Conservation (phyloP, 768 basidiomycete species). For the Pleurotus salmoneostramineus region DNA sequence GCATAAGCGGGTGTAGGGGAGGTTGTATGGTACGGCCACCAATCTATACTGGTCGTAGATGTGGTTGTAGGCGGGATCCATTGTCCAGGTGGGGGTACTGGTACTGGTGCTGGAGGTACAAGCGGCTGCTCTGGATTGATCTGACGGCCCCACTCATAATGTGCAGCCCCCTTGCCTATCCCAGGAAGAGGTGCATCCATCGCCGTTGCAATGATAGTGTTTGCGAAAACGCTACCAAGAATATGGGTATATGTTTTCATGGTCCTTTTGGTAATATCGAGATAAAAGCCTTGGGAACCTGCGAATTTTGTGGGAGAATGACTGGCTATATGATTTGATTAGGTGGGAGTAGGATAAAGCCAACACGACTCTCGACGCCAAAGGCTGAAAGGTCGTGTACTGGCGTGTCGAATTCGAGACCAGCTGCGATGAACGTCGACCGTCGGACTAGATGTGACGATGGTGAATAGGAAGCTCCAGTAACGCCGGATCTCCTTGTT, state of each 20-base stretch:
- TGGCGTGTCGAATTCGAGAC: slow-evolving; percentile 63
- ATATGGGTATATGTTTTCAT: background rate
- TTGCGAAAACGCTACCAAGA: background rate
- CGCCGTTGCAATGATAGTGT: background rate
- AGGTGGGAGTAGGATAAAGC: slow-evolving; percentile 41
- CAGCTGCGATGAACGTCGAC: slow-evolving; percentile 76
- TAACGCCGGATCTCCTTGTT: slow-evolving; percentile 67
- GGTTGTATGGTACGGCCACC: slow-evolving; percentile 32
- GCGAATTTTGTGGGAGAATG: background rate
- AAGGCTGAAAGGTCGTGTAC: slow-evolving; percentile 58
- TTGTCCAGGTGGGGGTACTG: background rate
- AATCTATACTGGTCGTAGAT: slow-evolving; percentile 26
- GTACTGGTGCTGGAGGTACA: background rate
- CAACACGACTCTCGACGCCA: slow-evolving; percentile 55
- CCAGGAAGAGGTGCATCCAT: background rate
- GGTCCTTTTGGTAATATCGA: background rate
- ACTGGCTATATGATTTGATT: slow-evolving; percentile 21
- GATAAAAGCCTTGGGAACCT: too few relatives aligned
- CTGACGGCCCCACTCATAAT: background rate
- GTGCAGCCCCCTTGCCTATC: background rate
- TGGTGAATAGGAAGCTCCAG: slow-evolving; percentile 68
- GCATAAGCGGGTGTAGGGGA: background rate
- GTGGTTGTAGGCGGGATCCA: slow-evolving; percentile 5
- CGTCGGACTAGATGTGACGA: slow-evolving; percentile 71
- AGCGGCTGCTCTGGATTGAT: slow-evolving; percentile 4